Conservation (phyloP, 2,329 filamentous ascomycete species). For the Periglandula ipomoeae region DNA sequence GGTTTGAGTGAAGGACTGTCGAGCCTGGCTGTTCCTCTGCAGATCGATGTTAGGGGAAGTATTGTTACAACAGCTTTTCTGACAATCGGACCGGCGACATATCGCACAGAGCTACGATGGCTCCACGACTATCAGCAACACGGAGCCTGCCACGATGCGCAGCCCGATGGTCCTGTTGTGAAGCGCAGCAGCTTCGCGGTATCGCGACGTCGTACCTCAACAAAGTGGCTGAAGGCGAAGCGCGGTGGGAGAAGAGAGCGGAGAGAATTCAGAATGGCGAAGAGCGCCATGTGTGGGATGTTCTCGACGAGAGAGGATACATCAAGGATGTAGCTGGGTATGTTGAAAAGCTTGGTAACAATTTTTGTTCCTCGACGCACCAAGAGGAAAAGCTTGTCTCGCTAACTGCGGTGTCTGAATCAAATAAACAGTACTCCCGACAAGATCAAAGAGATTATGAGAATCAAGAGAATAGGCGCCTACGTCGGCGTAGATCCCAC, state of each 20-base stretch:
- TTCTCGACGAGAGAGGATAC: constrained; percentile 63
- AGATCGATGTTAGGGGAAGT: too few relatives aligned
- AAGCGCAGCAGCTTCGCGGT: constrained; percentile 21
- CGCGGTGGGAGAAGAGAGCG: constrained; percentile 40
- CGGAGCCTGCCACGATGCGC: constrained; percentile 18
- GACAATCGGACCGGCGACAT: not conserved
- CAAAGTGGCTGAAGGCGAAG: constrained; percentile 33
- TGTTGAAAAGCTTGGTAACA: too few relatives aligned
- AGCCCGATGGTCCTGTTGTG: constrained; percentile 12
- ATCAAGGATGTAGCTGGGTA: constrained; percentile 70
- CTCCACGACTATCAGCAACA: not conserved
- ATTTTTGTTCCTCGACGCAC: too few relatives aligned
- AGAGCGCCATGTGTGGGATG: constrained; percentile 45
- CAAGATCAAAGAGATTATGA: constrained; percentile 55
- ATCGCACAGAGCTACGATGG: not conserved
- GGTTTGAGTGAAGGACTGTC: not conserved
- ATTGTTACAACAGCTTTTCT: not conserved
- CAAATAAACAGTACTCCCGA: constrained; percentile 29
- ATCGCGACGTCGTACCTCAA: constrained; percentile 32
- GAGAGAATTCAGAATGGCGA: constrained; percentile 40
- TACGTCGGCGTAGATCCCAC: constrained; percentile 82
- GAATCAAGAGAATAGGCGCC: constrained; percentile 55
- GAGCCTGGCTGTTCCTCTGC: not conserved
- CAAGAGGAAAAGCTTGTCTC: not conserved
- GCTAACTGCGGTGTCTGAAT: constrained; percentile 2